phyloP scores from a whole-genome alignment of 345 rosid species.

The Cochlearia excelsa region DNA sequence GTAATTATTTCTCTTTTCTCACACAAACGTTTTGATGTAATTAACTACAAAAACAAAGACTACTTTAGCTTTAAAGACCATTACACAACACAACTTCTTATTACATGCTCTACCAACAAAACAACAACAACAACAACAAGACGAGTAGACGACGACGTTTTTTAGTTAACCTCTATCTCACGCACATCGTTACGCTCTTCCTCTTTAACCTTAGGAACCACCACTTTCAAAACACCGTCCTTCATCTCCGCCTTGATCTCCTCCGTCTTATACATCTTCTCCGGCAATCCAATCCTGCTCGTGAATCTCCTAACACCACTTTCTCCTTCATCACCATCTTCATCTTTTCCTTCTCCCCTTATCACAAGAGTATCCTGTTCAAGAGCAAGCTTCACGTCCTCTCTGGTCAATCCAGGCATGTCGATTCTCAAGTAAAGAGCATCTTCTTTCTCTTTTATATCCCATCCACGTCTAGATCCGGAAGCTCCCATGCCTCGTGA shows the following conservation, averaged over 20 bases:
- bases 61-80: not conserved
- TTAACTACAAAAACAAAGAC: not conserved
- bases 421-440: conserved; percentile 41
- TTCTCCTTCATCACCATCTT: conserved; percentile 28
- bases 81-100: not conserved
- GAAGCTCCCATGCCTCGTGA: conserved; percentile 40
- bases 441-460: conserved; percentile 49
- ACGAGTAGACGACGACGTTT: not conserved
- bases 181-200: conserved; percentile 52
- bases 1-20: too few species aligned
- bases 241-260: conserved; percentile 87
- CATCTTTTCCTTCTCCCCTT: conserved; percentile 55
- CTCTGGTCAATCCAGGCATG: conserved; percentile 61
- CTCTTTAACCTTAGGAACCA: conserved; percentile 71
- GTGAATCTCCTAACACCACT: conserved; percentile 42
- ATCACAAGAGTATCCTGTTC: conserved; percentile 65
- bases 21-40: too few species aligned
- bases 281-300: conserved; percentile 41
- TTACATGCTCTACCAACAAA: not conserved
- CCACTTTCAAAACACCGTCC: conserved; percentile 73
- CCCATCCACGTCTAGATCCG: conserved; percentile 45
- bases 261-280: conserved; percentile 34
- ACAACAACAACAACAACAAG: not conserved
- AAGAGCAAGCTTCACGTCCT: conserved; percentile 52
- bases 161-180: conserved; percentile 45